Evolutionary conservation across 2,329 filamentous ascomycete species (phyloP).

Genomic region (Alternaria triticina): DNA sequence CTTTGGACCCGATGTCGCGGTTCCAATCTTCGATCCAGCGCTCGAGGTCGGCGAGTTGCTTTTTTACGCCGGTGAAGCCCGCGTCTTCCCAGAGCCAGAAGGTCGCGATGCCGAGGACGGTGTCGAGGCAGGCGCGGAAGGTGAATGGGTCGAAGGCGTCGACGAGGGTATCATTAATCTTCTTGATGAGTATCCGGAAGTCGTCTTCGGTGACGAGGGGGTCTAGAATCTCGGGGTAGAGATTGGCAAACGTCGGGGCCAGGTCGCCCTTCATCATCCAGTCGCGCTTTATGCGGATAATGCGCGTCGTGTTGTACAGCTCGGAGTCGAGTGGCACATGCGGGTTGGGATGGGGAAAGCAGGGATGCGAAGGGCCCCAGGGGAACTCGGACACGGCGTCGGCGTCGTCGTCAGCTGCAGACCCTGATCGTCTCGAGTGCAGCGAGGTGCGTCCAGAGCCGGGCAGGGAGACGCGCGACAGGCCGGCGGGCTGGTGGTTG

Average conservation of each 20-base stretch:
- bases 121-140: constrained; percentile 79
- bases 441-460: constrained; percentile 37
- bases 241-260: constrained; percentile 89
- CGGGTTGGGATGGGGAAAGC: constrained; percentile 90
- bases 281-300: constrained; percentile 90
- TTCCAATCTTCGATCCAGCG: constrained; percentile 90
- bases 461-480: constrained; percentile 34
- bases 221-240: constrained; percentile 95
- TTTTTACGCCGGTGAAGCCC: constrained; percentile 78
- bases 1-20: constrained; percentile 62
- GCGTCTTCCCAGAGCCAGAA: constrained; percentile 96
- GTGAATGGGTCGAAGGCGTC: constrained; percentile 82
- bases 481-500: constrained; percentile 4
- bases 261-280: constrained; percentile 90
- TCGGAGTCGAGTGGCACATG: constrained; percentile 81
- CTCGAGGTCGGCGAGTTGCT: constrained; percentile 73
- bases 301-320: constrained; percentile 78
- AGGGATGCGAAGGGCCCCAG: constrained; percentile 94
- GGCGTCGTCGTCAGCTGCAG: constrained; percentile 44
- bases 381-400: constrained; percentile 64
- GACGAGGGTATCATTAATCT: constrained; percentile 78
- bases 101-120: constrained; percentile 78
- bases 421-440: constrained; percentile 26
- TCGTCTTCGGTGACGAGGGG: constrained; percentile 84
- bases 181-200: constrained; percentile 81